Evolutionary conservation across 441 rosid genomes (phyloP).

Genomic region (Geranium incanum): DNA sequence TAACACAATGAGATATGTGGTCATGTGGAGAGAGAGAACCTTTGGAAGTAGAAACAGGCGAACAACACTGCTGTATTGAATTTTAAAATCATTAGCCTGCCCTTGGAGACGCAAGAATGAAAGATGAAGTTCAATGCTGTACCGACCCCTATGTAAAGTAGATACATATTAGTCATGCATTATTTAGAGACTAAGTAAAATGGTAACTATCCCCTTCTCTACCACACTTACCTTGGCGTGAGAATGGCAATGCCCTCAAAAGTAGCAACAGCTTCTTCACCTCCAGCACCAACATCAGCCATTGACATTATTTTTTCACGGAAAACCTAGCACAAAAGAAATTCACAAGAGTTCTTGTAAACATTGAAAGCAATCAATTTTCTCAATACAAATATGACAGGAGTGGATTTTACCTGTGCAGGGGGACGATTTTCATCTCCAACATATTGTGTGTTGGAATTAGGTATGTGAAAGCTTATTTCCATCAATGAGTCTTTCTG

Average conservation of each 20-base stretch:
- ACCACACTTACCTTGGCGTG: constrained; percentile 65
- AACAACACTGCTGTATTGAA: constrained; percentile 94
- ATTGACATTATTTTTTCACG: constrained; percentile 56
- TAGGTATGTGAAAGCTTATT: constrained; percentile 86
- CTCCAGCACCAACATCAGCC: constrained; percentile 89
- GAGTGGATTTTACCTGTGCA: constrained; percentile 56
- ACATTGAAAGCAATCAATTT: background rate
- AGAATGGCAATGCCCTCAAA: constrained; percentile 86
- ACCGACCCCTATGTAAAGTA: constrained; percentile 66
- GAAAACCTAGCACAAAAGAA: constrained; percentile 45
- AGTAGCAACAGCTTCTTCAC: constrained; percentile 82
- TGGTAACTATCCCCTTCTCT: background rate
- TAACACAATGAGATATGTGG: background rate
- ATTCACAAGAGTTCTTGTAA: constrained; percentile 14
- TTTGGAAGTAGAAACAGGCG: constrained; percentile 91
- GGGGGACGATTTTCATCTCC: constrained; percentile 87
- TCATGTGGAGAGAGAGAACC: constrained; percentile 30
- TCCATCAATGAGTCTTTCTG: constrained; percentile 98
- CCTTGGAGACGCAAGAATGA: constrained; percentile 88
- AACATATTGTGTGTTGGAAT: constrained; percentile 73
- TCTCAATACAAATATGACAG: background rate
- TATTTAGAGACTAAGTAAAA: background rate
- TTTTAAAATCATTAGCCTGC: constrained; percentile 94
- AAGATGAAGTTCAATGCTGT: constrained; percentile 86
- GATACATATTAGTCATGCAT: constrained; percentile 11